Evolutionary conservation across 768 basidiomycete genomes (phyloP), one percentile per base, ranked within the genome.

Genomic region (Termitomyces sp.): DNA sequence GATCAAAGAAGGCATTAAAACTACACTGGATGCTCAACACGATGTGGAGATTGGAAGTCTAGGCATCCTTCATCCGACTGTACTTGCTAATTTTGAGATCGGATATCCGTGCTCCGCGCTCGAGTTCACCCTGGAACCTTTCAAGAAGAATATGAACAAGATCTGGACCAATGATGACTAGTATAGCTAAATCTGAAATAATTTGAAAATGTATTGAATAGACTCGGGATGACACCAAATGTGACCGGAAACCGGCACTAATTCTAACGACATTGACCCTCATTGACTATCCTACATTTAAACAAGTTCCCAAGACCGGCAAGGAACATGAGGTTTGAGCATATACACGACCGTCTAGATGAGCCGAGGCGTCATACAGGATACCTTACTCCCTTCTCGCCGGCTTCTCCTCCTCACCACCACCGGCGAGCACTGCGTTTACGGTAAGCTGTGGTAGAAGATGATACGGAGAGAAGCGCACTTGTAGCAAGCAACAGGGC

Each of bases 91-190:
- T 68, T 99, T 96, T 72, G 95, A 98, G 72, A 88, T 98, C 60
- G 83, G 82, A 42, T 95, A 91, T 75, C 96, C 96, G 20, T 98
- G 95, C 74, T 98, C 95, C 34, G 88, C 88, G 7, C 75, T 99
- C 56, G 96, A 99, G 78, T 94, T 99, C 71, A 88, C 87, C 31
- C 78, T 98, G 46, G 95, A 98, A 72, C 91, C 91, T n/a, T 93
- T 99, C 81, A 86, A 90, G 76, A 90, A 87, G 72, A 77, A 81
- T 63, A 78, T 79, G 75, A 75, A 80, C 44, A 77, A 75, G 66
- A 72, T 81, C 58, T 84, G 81, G 81, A 82, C 79, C 49, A 80
- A 81, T 56, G 78, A 80, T 5, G 77, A 81, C 59, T 77, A 71
- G 68, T 64, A 58, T 57, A 41, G 13, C n/a, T 41, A 18, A 8